These are phyloP conservation scores for Miscanthus lutarioriparius DNA, from an alignment of 176 grass and related monocot genomes.

Conservation along the genomic window DNA sequence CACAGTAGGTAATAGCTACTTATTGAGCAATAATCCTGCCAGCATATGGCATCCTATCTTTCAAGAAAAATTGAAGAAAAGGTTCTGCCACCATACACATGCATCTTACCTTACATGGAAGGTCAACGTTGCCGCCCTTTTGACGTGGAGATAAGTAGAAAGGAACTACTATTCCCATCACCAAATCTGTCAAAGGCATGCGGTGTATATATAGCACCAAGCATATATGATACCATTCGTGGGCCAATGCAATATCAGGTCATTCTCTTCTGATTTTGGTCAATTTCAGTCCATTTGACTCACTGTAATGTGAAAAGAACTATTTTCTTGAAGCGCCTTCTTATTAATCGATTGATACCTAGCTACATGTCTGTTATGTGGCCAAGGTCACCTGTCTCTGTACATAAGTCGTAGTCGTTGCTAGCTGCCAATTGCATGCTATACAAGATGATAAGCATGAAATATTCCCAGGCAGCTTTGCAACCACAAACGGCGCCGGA, in stretches of 20 bases:
- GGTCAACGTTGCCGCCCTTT: background rate
- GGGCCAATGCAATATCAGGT: background rate
- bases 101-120: background rate
- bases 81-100: background rate
- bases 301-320: background rate
- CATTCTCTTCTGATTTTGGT: background rate
- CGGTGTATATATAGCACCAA: background rate
- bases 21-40: too few species aligned
- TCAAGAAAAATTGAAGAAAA: too few species aligned
- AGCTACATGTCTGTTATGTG: background rate
- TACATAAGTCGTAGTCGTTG: background rate
- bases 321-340: background rate
- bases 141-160: background rate
- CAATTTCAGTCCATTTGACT: background rate
- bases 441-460: background rate
- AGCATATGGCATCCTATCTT: too few species aligned
- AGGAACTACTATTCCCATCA: slow-evolving; percentile 14
- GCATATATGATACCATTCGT: background rate
- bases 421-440: background rate
- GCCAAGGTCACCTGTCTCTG: background rate
- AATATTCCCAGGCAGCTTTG: background rate
- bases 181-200: slow-evolving; percentile 7
- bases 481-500: background rate
- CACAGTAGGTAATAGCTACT: too few species aligned
- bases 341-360: background rate